These are phyloP conservation scores for Musa beccarii DNA, from an alignment of 176 grass and related monocot genomes.

Conservation along the genomic window DNA sequence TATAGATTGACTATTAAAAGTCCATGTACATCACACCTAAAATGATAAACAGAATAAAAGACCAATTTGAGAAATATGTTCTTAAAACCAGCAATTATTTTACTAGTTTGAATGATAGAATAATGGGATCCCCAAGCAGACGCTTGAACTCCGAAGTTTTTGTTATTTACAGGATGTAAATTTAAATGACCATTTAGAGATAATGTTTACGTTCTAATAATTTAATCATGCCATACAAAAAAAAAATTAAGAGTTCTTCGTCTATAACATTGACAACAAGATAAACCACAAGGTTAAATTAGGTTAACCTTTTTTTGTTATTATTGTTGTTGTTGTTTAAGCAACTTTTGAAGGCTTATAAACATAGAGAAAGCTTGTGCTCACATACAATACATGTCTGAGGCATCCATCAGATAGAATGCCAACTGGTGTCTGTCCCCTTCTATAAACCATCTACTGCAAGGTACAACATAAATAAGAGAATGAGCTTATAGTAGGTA, in stretches of 20 bases:
- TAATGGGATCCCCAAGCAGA: too few relatives aligned
- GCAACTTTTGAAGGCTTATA: neutral
- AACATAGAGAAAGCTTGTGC: neutral
- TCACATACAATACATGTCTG: constrained; percentile 41
- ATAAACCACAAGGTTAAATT: neutral
- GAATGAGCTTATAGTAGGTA: neutral
- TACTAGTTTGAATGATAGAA: too few relatives aligned
- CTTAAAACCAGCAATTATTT: too few relatives aligned
- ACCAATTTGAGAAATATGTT: too few relatives aligned
- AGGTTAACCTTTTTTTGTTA: too few relatives aligned
- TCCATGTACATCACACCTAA: too few relatives aligned
- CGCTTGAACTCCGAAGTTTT: too few relatives aligned
- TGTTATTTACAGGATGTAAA: too few relatives aligned
- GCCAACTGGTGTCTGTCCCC: constrained; percentile 27
- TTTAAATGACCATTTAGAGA: too few relatives aligned
- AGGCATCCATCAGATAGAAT: constrained; percentile 43
- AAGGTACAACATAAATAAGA: constrained; percentile 11
- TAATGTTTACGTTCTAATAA: too few relatives aligned
- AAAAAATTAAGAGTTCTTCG: neutral
- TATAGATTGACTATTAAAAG: too few relatives aligned
- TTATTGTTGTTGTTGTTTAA: neutral
- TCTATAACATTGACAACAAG: neutral
- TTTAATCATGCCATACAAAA: too few relatives aligned
- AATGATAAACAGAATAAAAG: neutral
- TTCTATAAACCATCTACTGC: constrained; percentile 43